Conservation (phyloP, 495 filamentous ascomycete species). For the Hyaloscypha bicolor region DNA sequence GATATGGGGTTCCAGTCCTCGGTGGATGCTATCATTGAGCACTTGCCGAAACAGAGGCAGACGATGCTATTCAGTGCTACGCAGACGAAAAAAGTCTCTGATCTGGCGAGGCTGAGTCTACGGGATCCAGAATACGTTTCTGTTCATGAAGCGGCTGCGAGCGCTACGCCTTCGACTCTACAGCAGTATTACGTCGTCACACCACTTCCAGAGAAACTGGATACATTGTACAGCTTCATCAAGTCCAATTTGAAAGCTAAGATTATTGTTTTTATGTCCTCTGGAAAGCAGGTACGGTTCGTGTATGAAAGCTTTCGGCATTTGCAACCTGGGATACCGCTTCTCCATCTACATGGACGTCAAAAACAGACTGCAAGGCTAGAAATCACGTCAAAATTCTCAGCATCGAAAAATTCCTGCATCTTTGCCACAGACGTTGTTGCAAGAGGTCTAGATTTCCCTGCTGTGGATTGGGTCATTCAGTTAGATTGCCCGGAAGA, state of each 20-base stretch:
- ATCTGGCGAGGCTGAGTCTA: conserved; percentile 85
- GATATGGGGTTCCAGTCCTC: conserved; percentile 96
- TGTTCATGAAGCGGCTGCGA: conserved; percentile 79
- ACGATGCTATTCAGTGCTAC: conserved; percentile 96
- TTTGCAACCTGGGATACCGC: conserved; percentile 90
- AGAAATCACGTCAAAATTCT: conserved; percentile 83
- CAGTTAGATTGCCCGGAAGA: conserved; percentile 96
- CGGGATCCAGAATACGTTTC: conserved; percentile 93
- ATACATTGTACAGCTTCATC: conserved; percentile 91
- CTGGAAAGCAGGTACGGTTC: conserved; percentile 94
- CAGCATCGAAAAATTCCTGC: conserved; percentile 75
- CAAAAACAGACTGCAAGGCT: conserved; percentile 89
- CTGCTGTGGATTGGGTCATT: conserved; percentile 96
- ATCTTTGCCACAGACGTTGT: conserved; percentile 96
- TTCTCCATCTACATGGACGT: conserved; percentile 93
- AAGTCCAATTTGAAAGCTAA: conserved; percentile 86
- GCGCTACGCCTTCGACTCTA: conserved; percentile 81
- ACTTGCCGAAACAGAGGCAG: conserved; percentile 84
- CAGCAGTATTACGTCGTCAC: conserved; percentile 91
- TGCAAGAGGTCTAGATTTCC: conserved; percentile 92
- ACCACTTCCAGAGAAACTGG: conserved; percentile 82
- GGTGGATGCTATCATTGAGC: conserved; percentile 91
- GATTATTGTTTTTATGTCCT: conserved; percentile 91
- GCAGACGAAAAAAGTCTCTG: conserved; percentile 90
- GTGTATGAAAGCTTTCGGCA: conserved; percentile 92